Base-by-base conservation (phyloP, 495 filamentous ascomycete genomes). In the Trichodelitschia bisporula region DNA sequence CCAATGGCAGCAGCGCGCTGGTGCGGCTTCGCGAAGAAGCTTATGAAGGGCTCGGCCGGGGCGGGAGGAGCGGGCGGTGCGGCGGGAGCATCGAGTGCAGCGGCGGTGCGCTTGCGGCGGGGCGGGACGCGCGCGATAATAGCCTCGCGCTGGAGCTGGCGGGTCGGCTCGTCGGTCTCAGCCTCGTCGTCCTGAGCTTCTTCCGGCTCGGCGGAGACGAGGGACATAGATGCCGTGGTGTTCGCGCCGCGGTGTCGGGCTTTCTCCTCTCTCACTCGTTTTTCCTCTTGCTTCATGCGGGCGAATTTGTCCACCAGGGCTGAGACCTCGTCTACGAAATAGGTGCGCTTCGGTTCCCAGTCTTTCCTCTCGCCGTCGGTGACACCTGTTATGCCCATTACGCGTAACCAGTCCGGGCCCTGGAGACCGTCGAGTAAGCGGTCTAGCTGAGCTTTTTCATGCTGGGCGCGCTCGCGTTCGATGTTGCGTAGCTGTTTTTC, bases 401-500 rank as follows among this genome's bases (percentile, higher is more conserved):
- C 61, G 32, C 77, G 72, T 33, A 93, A 56, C 86, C 86, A 99
- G 44, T 93, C 86, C 21, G 68, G 72, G n/a, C 83, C 69, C 44
- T 75, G 70, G 3, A 99, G 61, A 23, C 78, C 79, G 28, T 86
- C 79, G 21, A 93, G 62, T 21, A 92, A 57, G 4, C 82, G 64
- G 31, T 86, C 76, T 21, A 93, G 64, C 40, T 83, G 73, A 31
- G 79, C 69, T 39, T 80, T 77, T 44, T 95, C 80, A 58, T 93
- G 82, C 51, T 84, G 76, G 2, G 84, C 79, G 1, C 75, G 67
- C 37, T 86, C 80, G 43, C 75, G 79, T 46, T 95, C 89, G 23
- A 84, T 74, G 44, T 95, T 95, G 19, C 86, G 73, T 13, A 90
- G 69, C 18, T 82, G 75, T 41, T 84, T 90, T 51, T 99, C 86